Evolutionary conservation across 1,284 basidiomycete species (phyloP), one percentile per base, ranked within the genome.

Genomic region (Earliella scabrosa): DNA sequence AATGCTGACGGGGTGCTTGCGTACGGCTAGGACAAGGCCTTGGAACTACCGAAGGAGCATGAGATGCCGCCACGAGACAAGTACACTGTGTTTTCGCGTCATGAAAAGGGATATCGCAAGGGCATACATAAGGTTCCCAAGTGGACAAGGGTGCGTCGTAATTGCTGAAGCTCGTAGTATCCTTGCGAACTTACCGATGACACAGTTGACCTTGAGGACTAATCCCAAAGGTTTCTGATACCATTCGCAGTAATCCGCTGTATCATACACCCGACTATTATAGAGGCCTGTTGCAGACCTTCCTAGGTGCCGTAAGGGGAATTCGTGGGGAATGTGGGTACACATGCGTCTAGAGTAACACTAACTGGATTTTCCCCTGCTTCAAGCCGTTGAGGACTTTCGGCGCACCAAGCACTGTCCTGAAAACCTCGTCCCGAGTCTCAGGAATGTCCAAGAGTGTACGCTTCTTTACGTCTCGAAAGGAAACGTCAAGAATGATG

Each of bases 71-170:
- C 94, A 1, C 82, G 82, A 74, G 96, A 99, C 79, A 99, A 99
- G 75, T 99, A 98, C 77, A 98, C 96, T 0, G 87, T 92, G 18
- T 99, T 96, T 74, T 88, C 84, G 50, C 80, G 85, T 20, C 87
- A 84, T 48, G 78, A 78, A 7, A 77, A 73, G 57, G 89, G 90
- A 5, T 99, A 96, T 75, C 80, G 97, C 46, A 99, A 99, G 71
- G 90, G 92, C 20, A 92, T 98, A 41, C 97, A 99, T 77, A 97
- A 97, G 72, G 92, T 97, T 27, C 95, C 94, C 20, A 96, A 97
- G 71, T 97, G 90, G 83, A 97, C 95, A 56, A 82, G 92, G 73
- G 94, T 95, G 67, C 61, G 90, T 78, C 11, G 11, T 51, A 18
- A 58, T 6, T 34, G 24, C 29, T 26, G 23, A 36, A 26, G n/a